Evolutionary conservation across 208 protist genomes (phyloP).

Genomic region (Crithidia mellificae): DNA sequence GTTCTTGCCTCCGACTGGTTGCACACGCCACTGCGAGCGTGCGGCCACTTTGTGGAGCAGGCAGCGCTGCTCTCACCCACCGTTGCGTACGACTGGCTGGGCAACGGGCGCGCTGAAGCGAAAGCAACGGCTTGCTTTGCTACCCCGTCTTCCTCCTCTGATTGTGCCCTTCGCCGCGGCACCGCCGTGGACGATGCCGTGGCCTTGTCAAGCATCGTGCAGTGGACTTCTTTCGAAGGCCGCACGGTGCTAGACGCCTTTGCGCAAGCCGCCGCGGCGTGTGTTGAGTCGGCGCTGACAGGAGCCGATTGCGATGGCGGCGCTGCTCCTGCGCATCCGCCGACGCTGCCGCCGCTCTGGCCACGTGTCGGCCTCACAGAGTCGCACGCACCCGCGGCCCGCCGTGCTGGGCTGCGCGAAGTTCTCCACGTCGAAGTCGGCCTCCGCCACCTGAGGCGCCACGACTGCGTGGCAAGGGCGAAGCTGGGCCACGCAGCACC

Average conservation of each 20-base stretch:
- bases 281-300: too few species aligned
- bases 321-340: neutral
- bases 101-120: neutral
- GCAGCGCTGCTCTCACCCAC: slow-evolving; percentile 20
- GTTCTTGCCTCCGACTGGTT: neutral
- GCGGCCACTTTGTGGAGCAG: slow-evolving; percentile 1
- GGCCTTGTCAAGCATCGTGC: neutral
- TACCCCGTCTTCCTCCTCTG: too few species aligned
- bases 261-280: neutral
- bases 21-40: slow-evolving; percentile 5
- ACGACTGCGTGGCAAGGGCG: neutral
- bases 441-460: slow-evolving; percentile 6
- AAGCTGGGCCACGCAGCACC: too few species aligned
- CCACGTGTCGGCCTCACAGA: neutral
- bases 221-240: slow-evolving; percentile 15
- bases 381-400: neutral
- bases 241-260: neutral
- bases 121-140: neutral
- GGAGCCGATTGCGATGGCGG: neutral
- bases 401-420: slow-evolving; percentile 6
- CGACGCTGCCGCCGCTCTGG: slow-evolving; percentile 31
- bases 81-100: slow-evolving; percentile 30
- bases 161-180: too few species aligned
- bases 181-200: neutral
- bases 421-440: neutral